phyloP scores from a whole-genome alignment of 495 filamentous ascomycete species.

The Lasiosphaeria ovina region DNA sequence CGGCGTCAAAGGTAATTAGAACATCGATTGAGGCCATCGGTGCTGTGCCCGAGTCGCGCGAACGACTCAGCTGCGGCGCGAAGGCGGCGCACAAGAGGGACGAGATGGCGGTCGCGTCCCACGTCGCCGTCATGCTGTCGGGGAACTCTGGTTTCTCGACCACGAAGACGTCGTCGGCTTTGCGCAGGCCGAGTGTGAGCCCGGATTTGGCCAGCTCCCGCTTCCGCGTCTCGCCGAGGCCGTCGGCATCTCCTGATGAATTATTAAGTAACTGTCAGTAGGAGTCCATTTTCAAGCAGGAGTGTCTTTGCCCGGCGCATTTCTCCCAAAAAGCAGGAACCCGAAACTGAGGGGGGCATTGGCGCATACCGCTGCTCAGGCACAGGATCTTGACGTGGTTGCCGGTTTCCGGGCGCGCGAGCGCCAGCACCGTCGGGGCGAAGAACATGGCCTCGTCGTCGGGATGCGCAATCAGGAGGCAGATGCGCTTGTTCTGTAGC shows the following conservation, averaged over 20 bases:
- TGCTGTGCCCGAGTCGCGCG: conserved; percentile 31
- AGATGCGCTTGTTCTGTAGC: conserved; percentile 75
- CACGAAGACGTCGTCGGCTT: conserved; percentile 72
- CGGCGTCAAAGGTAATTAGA: conserved; percentile 81
- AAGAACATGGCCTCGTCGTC: conserved; percentile 99
- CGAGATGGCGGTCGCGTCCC: conserved; percentile 68
- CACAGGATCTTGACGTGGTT: conserved; percentile 95
- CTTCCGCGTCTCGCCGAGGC: conserved; percentile 76
- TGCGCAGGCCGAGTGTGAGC: conserved; percentile 67
- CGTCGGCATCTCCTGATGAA: conserved; percentile 71
- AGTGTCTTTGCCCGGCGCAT: neutral
- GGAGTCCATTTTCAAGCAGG: no score
- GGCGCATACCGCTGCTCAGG: conserved; percentile 68
- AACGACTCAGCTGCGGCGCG: conserved; percentile 54
- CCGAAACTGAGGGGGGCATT: neutral
- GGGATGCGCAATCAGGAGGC: conserved; percentile 91
- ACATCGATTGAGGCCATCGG: conserved; percentile 69
- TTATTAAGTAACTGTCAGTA: neutral
- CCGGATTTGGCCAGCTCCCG: conserved; percentile 80
- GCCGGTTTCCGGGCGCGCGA: conserved; percentile 68
- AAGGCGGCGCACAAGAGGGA: conserved; percentile 66
- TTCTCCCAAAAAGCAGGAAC: neutral
- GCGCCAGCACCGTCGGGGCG: conserved; percentile 76
- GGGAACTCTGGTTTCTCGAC: conserved; percentile 79
- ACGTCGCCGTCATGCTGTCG: conserved; percentile 78